Evolutionary conservation across 2,329 filamentous ascomycete species (phyloP), one percentile per base, ranked within the genome.

Genomic region (Phialophora chinensis): DNA sequence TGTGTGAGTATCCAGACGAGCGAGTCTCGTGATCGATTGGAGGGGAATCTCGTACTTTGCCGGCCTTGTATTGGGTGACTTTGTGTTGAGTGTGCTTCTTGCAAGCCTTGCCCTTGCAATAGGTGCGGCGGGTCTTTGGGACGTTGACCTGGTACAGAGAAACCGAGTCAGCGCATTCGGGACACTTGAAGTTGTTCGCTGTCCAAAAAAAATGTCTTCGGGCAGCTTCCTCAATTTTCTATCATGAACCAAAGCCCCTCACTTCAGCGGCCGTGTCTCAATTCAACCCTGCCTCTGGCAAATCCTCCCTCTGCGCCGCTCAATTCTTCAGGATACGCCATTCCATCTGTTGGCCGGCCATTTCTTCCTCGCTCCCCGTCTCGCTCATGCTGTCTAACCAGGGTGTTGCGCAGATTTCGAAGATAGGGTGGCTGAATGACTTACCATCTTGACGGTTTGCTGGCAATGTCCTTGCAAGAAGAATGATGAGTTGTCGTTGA

Each of bases 101-200:
- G 91, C 93, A 96, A 80, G 92, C 89, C 87, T 91, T 93, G 87
- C 91, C 91, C 88, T 96, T 96, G 92, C 92, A 96, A 87, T 93
- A 97, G 83, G 93, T 97, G 86, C 92, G 91, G 82, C 93, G 90
- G 83, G 93, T 97, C 88, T 97, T 97, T 80, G 93, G 93, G 86
- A 97, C 91, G 91, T 97, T 97, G 87, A 97, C 93, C 93, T 94
- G 74, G 53, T 56, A 42, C n/a, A 42, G 35, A 61, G 27, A 57
- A 61, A 38, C 20, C n/a, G 23, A 31, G 61, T 72, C 54, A 72
- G 69, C 62, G 25, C 31, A 11, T 60, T 27, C 29, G 29, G 35
- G 7, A 23, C 33, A 27, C 3, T n/a, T 50, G 29, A 20, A 44
- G 20, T 38, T 59, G 31, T 29, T 31, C 31, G 49, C 10, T 53